Evolutionary conservation across 2,329 filamentous ascomycete genomes (phyloP), one percentile per base, ranked within the genome.

Genomic region (Fusarium fujikuroi): DNA sequence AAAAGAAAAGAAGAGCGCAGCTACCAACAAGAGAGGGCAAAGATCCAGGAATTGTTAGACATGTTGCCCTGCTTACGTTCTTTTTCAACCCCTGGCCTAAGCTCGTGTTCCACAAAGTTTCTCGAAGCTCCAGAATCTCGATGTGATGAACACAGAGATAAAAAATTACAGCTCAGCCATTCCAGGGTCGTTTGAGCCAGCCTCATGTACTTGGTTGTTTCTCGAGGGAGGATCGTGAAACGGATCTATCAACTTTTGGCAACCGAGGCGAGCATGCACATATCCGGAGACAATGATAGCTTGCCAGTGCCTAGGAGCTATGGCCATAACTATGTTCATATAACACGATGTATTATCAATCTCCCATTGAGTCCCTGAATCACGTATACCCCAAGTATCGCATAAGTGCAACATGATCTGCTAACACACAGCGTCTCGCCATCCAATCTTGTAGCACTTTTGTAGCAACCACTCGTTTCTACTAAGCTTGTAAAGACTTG

Each of bases 391-490:
- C 52, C 63, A 60, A 30, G 42, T 40, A 42, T 25, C 50, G 70
- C 44, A 43, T 47, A 60, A 54, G 52, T 69, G 49, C 66, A 70
- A 69, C 67, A 32, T 44, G 63, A 69, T 76, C 67, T 68, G 43
- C 44, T 43, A 47, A 50, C 57, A 63, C 70, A 63, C 28, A 23
- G 43, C 47, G 52, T 60, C 58, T 52, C 60, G 61, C 49, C 62
- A 76, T 72, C 66, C 69, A 72, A 74, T 74, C 63, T 59, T 46
- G 66, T 75, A 70, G 56, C 49, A 76, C 71, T 53, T 37, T 63
- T 58, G 71, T 52, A 60, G 49, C 44, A 69, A 49, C 37, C 44
- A 53, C 56, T 30, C 50, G 62, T 36, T 32, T 52, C 37, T 49
- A 37, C 32, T 39, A n/a, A 58, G 46, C 37, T 53, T 56, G 50